Base-by-base conservation (phyloP, 495 filamentous ascomycete species). In the Peziza echinospora region DNA sequence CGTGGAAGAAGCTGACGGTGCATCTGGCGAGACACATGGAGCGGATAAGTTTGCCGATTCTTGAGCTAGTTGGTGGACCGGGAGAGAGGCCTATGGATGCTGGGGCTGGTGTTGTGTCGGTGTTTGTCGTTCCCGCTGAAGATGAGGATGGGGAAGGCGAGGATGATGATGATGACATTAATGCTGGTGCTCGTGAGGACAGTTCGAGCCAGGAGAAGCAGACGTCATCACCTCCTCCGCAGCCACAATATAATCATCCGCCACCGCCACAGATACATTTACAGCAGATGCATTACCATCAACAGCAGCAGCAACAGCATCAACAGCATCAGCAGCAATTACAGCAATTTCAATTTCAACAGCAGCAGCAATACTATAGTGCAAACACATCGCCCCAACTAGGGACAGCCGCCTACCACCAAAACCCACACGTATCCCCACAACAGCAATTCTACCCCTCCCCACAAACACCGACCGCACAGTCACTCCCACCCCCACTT, bases 11-110 rank as follows among this genome's bases (percentile, higher is more conserved):
- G 67, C 67, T 94, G 46, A 91, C 82, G 2, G 84, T 85, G 24
- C 87, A 93, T 65, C 66, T 93, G 51, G 87, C 84, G n/a, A 85
- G 85, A 53, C 87, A 96, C 64, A 91, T 96, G 84, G 86, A 93
- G 58, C 76, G 82, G 49, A 81, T 96, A 58, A 83, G 81, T 53
- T 71, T 96, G 57, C 87, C 87, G 0, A 73, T 94, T 43, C 63
- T 93, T 42, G 71, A 71, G 45, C 71, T 96, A 5, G 78, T 87
- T n/a, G n/a, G n/a, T n/a, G n/a, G n/a, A n/a, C n/a, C 67, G 65
- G 40, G 60, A 63, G 46, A n/a, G n/a, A n/a, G n/a, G n/a, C n/a
- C n/a, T n/a, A n/a, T n/a, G n/a, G n/a, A n/a, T n/a, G n/a, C n/a
- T n/a, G n/a, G n/a, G n/a, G n/a, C n/a, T n/a, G n/a, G n/a, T n/a